phyloP scores from a whole-genome alignment of 371 early-diverging fungal species.

The Funneliformis caledonium region DNA sequence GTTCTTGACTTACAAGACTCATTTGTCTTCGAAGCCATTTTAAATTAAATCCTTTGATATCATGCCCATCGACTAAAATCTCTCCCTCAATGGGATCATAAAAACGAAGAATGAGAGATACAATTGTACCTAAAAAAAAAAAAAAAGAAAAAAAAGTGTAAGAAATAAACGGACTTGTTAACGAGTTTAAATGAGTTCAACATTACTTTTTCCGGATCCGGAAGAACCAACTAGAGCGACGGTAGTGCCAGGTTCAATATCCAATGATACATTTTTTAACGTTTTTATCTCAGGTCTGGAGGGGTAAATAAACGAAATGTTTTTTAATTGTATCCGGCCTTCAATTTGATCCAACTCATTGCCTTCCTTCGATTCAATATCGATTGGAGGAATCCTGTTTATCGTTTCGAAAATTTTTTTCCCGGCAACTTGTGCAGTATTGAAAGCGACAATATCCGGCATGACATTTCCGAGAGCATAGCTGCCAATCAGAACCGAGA shows the following conservation, averaged over 20 bases:
- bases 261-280: conserved; percentile 63
- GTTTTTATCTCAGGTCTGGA: conserved; percentile 75
- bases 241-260: conserved; percentile 71
- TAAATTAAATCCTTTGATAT: conserved; percentile 70
- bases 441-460: conserved; percentile 63
- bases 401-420: conserved; percentile 73
- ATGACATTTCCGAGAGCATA: conserved; percentile 54
- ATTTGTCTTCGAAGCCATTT: conserved; percentile 78
- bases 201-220: conserved; percentile 82
- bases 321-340: conserved; percentile 72
- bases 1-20: conserved; percentile 88
- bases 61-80: conserved; percentile 71
- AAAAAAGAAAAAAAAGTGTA: not conserved
- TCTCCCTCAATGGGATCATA: conserved; percentile 76
- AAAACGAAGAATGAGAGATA: conserved; percentile 89
- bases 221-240: conserved; percentile 82
- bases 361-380: conserved; percentile 62
- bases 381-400: conserved; percentile 73
- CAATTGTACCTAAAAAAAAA: conserved; percentile 60
- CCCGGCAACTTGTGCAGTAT: conserved; percentile 65
- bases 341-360: conserved; percentile 48
- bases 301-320: conserved; percentile 78
- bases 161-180: not conserved
- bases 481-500: conserved; percentile 56
- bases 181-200: not conserved